Evolutionary conservation across 495 filamentous ascomycete genomes (phyloP), one percentile per base, ranked within the genome.

Genomic region (Pseudevernia furfuracea): DNA sequence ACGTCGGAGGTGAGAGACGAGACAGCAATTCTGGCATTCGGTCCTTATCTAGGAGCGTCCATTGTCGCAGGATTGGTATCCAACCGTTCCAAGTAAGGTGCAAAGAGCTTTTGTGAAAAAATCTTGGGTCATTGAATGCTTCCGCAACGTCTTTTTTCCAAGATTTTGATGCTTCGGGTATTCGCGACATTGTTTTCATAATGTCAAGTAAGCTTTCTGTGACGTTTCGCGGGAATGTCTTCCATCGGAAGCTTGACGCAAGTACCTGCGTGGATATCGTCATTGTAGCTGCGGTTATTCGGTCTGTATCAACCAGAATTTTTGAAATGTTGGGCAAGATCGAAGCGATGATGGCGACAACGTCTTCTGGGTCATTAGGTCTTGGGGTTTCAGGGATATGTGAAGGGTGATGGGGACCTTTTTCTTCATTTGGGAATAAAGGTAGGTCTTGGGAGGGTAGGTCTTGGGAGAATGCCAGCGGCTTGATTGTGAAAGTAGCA

Each of bases 121-220:
- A 93, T 66, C 85, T 84, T 17, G 87, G 70, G 72, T 97, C 92
- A 71, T 95, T 92, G 77, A 97, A 95, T 17, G 91, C 92, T 71
- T 97, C 95, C 0, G 83, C 81, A 15, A 96, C 79, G 68, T 97
- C 95, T 68, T 92, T 96, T 75, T 88, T 95, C 94, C 94, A 97
- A 8, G 84, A 76, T 68, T 95, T 97, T 60, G 94, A 87, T 52
- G 88, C 87, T 58, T 88, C 88, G 15, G 89, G 84, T 25, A 94
- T 79, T 61, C 85, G 85, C 0, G 87, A 80, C 66, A 97, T 82
- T 70, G 91, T 86, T 44, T 89, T 88, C 7, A 97, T 75, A 21
- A 98, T 79, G 36, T 84, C 77, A 55, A 97, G 77, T 48, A 86
- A 84, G 65, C 79, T 84, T 43, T 81, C 81, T 25, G 87, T 87